Conservation (phyloP, 1,284 basidiomycete genomes). For the Papiliotrema flavescens region DNA sequence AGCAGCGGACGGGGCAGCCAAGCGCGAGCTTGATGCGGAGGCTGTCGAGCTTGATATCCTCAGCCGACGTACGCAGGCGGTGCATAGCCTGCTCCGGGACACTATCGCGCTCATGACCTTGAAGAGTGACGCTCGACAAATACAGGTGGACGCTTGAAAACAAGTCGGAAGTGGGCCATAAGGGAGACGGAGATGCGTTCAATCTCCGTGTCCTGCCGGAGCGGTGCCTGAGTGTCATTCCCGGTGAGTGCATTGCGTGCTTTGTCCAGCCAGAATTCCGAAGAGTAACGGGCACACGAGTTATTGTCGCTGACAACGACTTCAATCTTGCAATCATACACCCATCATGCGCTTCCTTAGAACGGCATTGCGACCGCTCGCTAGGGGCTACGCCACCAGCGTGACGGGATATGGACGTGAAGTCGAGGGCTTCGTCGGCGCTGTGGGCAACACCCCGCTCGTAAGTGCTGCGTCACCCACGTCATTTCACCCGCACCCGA, state of each 20-base stretch:
- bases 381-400: slow-evolving; percentile 33
- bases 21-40: background rate
- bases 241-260: too few species aligned
- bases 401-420: slow-evolving; percentile 44
- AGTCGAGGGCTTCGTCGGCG: slow-evolving; percentile 79
- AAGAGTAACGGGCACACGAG: too few species aligned
- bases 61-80: slow-evolving; percentile 8
- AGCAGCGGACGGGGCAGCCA: too few species aligned
- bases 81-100: slow-evolving; percentile 5
- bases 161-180: background rate
- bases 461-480: slow-evolving; percentile 53
- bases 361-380: slow-evolving; percentile 16
- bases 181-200: background rate
- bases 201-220: too few species aligned
- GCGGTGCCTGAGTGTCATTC: too few species aligned
- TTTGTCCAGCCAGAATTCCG: too few species aligned
- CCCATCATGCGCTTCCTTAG: too few species aligned
- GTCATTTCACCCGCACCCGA: background rate
- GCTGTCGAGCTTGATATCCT: background rate
- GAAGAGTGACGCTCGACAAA: too few species aligned
- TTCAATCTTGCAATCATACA: too few species aligned
- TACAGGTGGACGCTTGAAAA: too few species aligned
- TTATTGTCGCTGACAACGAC: too few species aligned
- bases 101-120: background rate
- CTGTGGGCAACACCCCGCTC: slow-evolving; percentile 91